Evolutionary conservation across 2,329 filamentous ascomycete species (phyloP), one percentile per base, ranked within the genome.

Genomic region (Aspergillus carbonarius): DNA sequence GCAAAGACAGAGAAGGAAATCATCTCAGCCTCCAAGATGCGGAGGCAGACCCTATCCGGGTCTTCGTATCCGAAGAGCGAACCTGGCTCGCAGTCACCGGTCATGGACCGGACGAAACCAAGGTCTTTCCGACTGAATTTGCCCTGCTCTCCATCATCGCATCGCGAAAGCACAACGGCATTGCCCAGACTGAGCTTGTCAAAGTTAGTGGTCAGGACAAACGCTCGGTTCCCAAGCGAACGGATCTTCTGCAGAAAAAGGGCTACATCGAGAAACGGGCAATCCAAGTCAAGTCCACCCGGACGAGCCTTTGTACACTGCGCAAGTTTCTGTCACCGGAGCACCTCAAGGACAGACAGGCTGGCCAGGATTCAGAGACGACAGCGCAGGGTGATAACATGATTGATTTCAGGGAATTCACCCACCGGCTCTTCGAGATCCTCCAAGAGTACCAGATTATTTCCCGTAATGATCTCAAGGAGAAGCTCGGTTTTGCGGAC

Each of bases 81-180:
- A 81, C 82, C 25, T 88, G 86, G 85, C 76, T 81, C 57, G 83
- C 85, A 8, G 74, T 88, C 52, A 79, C 85, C 12, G 85, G 85
- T 1, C 86, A 88, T 70, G 79, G 79, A 18, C 79, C 82, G 23
- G 85, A 88, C 64, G 73, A 78, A 15, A 79, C 77, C 49, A 82
- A 80, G 60, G 74, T 88, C 4, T 77, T 82, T 1, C 72, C 74
- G 0, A 76, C 82, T 55, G 83, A 88, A 62, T 88, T 87, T 62
- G 74, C 76, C 12, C 72, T 85, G 17, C 73, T 88, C 1, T 84
- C 82, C 9, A 79, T 86, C 53, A 86, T 88, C 61, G 84, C 84
- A 6, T 78, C 81, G 9, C 76, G 75, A 56, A 82, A 84, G 44
- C 73, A 77, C 17, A 70, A 75, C 15, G 86, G 86, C 5, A 82